Evolutionary conservation across 1,139 yeast species (phyloP), one percentile per base, ranked within the genome.

Genomic region (Kodamaea plutei): DNA sequence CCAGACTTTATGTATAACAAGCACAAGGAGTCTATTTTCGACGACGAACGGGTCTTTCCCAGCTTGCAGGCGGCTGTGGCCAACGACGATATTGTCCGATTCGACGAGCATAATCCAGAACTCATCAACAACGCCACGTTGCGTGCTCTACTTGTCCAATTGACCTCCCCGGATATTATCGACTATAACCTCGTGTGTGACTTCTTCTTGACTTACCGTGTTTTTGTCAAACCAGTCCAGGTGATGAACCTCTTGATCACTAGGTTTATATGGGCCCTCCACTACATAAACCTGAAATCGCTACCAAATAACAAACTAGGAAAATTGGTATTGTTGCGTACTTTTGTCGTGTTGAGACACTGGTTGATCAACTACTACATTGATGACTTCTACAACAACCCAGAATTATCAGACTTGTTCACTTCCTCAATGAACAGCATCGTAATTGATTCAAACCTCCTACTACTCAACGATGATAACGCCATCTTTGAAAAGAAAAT

Each of bases 291-390:
- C 47, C 65, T 54, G 28, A 45, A 37, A 26, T 47, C 42, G 25
- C 61, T 54, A 16, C 51, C 60, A 14, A 59, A 61, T 25, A 53
- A 57, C n/a, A 71, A 64, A 37, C 52, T 73, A 7, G 94, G 93
- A 4, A 74, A 80, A 41, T 64, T 83, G 30, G 82, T 83, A 1
- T 62, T 85, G n/a, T 73, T 89, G 23, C 70, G 97, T 44, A 81
- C 94, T 0, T 91, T 89, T 61, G 96, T 87, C 23, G 80, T 84
- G 20, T 49, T 91, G 29, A 72, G 97, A 47, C 95, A 87, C 56
- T 91, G 97, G 95, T 58, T 91, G 19, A 58, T 84, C 38, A 89
- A 83, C 51, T 81, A 81, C 50, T 83, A 80, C 45, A 64, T 73
- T 26, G 85, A 81, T 45, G 91, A 83, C 49, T 83, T 82, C 48